A percentile compares a stretch with the other conserved stretches of the same genome.
Evolutionary conservation across 2,329 filamentous ascomycete genomes (phyloP).

Genomic region (Arthrobotrys sphaeroides): DNA sequence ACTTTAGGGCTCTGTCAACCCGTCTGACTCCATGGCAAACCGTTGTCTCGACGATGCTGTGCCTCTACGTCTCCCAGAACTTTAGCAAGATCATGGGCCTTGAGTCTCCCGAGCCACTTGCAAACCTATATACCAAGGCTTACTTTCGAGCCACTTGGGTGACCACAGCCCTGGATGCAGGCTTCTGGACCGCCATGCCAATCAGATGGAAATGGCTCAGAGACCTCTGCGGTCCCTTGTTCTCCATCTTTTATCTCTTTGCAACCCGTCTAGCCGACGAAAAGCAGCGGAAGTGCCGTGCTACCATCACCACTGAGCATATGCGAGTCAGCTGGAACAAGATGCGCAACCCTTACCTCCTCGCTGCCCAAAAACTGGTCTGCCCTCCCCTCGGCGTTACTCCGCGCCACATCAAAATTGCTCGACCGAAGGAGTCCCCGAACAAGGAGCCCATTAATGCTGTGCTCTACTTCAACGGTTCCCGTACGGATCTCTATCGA

Average conservation of each 20-base stretch:
- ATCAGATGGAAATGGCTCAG: slow-evolving; percentile 81
- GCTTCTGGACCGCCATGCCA: slow-evolving; percentile 98
- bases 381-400: slow-evolving; percentile 66
- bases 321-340: slow-evolving; percentile 96
- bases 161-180: slow-evolving; percentile 90
- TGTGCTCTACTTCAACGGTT: slow-evolving; percentile 95
- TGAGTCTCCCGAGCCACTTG: slow-evolving; percentile 89
- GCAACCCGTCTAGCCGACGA: slow-evolving; percentile 95
- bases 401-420: slow-evolving; percentile 83
- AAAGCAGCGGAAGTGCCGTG: slow-evolving; percentile 86
- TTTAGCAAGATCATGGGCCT: slow-evolving; percentile 91
- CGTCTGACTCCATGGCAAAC: slow-evolving; percentile 89
- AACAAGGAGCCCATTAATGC: slow-evolving; percentile 84
- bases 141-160: slow-evolving; percentile 99
- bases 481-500: slow-evolving; percentile 77
- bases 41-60: slow-evolving; percentile 84
- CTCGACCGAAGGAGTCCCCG: slow-evolving; percentile 78
- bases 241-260: slow-evolving; percentile 89
- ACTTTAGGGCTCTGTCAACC: slow-evolving; percentile 74
- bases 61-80: slow-evolving; percentile 89
- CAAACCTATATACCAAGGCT: slow-evolving; percentile 88
- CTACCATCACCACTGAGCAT: slow-evolving; percentile 87
- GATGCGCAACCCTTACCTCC: slow-evolving; percentile 83
- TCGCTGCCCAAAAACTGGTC: slow-evolving; percentile 55
- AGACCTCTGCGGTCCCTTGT: slow-evolving; percentile 82